Conservation (phyloP, 768 basidiomycete genomes). For the Sporobolomyces pararoseus region DNA sequence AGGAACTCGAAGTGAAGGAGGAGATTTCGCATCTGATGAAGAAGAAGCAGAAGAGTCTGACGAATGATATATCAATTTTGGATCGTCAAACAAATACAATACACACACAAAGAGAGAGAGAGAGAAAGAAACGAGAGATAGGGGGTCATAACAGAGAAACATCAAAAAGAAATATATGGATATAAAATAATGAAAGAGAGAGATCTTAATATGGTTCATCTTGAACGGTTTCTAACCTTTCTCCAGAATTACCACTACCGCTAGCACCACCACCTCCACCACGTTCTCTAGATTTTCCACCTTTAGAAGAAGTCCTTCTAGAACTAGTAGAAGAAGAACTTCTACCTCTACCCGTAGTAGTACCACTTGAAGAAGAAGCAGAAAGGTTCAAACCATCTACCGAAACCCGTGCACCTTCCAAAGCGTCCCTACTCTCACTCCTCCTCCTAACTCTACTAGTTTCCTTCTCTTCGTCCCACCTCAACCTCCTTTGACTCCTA, state of each 20-base stretch:
- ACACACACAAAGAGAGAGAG: too few species aligned
- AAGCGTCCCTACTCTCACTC: slow-evolving; percentile 12
- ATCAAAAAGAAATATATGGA: neutral
- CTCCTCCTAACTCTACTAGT: slow-evolving; percentile 2
- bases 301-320: too few species aligned
- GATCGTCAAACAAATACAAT: too few species aligned
- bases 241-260: neutral
- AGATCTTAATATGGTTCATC: slow-evolving; percentile 14
- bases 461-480: slow-evolving; percentile 18
- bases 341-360: too few species aligned
- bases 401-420: too few species aligned
- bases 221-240: neutral
- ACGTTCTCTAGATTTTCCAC: neutral
- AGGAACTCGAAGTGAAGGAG: neutral
- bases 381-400: too few species aligned
- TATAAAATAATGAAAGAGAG: neutral
- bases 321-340: too few species aligned
- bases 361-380: too few species aligned
- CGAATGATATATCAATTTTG: neutral
- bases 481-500: slow-evolving; percentile 7
- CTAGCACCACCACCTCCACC: too few species aligned
- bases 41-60: neutral
- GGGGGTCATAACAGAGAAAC: too few species aligned
- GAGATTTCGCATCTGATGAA: neutral
- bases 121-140: too few species aligned